These are phyloP conservation scores for Rhizopogon vesiculosus DNA, from an alignment of 768 basidiomycete species.

Conservation along the genomic window DNA sequence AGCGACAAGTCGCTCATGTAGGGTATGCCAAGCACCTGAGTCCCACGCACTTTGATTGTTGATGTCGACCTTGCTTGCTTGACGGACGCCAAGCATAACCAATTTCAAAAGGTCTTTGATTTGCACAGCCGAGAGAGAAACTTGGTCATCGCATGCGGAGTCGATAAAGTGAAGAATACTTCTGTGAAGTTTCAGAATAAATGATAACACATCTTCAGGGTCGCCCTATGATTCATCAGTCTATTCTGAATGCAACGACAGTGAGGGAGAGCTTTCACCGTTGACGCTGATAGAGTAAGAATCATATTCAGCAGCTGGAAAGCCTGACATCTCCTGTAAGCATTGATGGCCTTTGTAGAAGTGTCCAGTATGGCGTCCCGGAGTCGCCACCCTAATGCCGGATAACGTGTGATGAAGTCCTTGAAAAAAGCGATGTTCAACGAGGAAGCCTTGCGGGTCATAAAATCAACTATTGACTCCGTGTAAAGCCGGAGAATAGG, in stretches of 20 bases:
- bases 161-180: constrained; percentile 44
- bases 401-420: constrained; percentile 68
- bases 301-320: constrained; percentile 69
- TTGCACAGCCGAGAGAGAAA: constrained; percentile 52
- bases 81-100: constrained; percentile 58
- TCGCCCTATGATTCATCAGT: constrained; percentile 24
- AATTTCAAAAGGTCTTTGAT: constrained; percentile 80
- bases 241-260: neutral
- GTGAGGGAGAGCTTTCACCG: constrained; percentile 31
- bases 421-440: constrained; percentile 73
- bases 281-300: constrained; percentile 45
- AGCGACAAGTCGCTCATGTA: constrained; percentile 42
- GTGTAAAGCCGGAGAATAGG: constrained; percentile 52
- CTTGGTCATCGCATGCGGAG: constrained; percentile 43
- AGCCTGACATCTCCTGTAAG: constrained; percentile 70
- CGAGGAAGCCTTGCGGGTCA: constrained; percentile 74
- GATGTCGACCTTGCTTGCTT: constrained; percentile 41
- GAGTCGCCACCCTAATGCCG: constrained; percentile 60
- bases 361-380: constrained; percentile 55
- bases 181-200: constrained; percentile 48
- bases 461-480: constrained; percentile 67
- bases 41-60: constrained; percentile 49
- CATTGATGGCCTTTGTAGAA: constrained; percentile 60
- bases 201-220: constrained; percentile 39
- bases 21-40: constrained; percentile 46